Base-by-base conservation (phyloP, 1,139 yeast genomes). In the Groenewaldozyma sp. region DNA sequence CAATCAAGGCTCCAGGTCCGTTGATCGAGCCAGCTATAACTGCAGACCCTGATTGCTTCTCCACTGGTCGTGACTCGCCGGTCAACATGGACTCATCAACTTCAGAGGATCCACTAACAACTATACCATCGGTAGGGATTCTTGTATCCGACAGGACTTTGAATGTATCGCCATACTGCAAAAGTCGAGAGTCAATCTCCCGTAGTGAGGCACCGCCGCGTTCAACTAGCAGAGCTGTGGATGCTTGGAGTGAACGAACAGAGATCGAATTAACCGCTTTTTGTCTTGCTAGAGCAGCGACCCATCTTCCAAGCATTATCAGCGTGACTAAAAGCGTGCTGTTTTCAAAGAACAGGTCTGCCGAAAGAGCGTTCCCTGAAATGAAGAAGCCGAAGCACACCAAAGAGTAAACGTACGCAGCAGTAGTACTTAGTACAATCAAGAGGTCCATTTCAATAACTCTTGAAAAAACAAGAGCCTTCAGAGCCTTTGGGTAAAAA, bases 261-360 rank as follows among this genome's bases (percentile, higher is more conserved):
- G 35, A 32, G 5, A 22, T 32, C 3, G 35, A 32, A 11, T 32
- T 24, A 3, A 32, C 26, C 10, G 35, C 35, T 16, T 22, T 32
- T 24, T 32, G 35, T 24, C 22, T 32, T 14, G 35, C 35, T 18
- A 19, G 20, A 18, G 35, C 35, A n/a, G 24, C 22, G n/a, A 32
- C 26, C n/a, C 19, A 18, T 5, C 35, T 21, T 4, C 35, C 35
- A 5, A 32, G 24, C 35, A 32, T 32, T n/a, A 32, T 32, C 11
- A 32, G 35, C 11, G 35, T 32, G 35, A 32, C 35, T 11, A 32
- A 24, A 4, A 32, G n/a, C 2, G 35, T 32, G 26, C 35, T 32
- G 16, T 21, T 32, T 32, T 32, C 35, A 18, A 32, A 32, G 20
- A 32, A 32, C 24, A 18, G 24, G 6, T 24, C 35, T 4, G 35